Percentiles rank a stretch among this genome's conserved stretches.
phyloP scores from a whole-genome alignment of 331 rosid genomes.

The Prunus yedoensis region DNA sequence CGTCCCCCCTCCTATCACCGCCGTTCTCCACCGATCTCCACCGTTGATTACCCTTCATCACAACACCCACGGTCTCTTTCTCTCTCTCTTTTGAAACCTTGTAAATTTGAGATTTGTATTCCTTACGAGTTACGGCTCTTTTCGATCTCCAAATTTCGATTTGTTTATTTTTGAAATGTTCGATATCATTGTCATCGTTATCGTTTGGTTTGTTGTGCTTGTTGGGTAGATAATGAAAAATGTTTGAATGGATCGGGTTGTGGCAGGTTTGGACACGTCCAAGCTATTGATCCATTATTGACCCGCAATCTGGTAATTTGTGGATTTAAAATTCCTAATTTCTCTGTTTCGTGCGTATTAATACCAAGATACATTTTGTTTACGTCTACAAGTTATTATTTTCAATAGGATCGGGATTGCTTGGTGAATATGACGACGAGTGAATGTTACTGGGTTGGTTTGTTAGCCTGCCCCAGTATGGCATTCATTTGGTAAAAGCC shows the following conservation, averaged over 20 bases:
- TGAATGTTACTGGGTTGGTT: neutral
- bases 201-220: neutral
- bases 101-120: neutral
- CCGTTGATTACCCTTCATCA: slow-evolving; percentile 9
- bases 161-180: neutral
- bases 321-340: neutral
- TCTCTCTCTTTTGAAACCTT: neutral
- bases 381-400: neutral
- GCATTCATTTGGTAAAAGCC: neutral
- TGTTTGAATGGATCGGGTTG: slow-evolving; percentile 22
- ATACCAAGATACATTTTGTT: neutral
- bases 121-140: neutral
- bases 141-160: slow-evolving; percentile 11
- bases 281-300: slow-evolving; percentile 18
- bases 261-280: slow-evolving; percentile 26
- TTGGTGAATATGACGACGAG: neutral
- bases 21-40: slow-evolving; percentile 26
- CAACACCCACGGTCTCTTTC: slow-evolving; percentile 19
- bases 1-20: slow-evolving; percentile 6
- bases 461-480: neutral
- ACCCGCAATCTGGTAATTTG: slow-evolving; percentile 18
- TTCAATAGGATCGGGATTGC: neutral
- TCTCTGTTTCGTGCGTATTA: neutral
- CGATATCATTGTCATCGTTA: neutral
- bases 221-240: neutral